Percentiles rank a stretch among this genome's conserved stretches.
These are phyloP conservation scores for Oryza rufipogon DNA, from an alignment of 176 grass and related monocot genomes.

Conservation along the genomic window DNA sequence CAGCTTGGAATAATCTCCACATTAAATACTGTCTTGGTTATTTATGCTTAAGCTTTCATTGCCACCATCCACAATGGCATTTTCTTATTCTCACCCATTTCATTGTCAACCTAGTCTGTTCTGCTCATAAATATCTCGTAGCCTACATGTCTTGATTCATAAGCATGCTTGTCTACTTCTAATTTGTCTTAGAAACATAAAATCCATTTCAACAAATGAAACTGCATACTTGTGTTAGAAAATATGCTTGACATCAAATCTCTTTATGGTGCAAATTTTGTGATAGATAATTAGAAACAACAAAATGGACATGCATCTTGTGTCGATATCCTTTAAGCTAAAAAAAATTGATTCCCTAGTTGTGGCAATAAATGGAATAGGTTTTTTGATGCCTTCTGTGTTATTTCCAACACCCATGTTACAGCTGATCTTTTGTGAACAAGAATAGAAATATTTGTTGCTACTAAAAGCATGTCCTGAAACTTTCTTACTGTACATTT, in stretches of 20 bases:
- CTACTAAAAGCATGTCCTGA: not conserved
- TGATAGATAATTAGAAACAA: constrained; percentile 10
- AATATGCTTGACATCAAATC: not conserved
- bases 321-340: not conserved
- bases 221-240: constrained; percentile 19
- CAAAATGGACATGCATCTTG: constrained; percentile 21
- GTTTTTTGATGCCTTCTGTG: not conserved
- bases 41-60: constrained; percentile 29
- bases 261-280: constrained; percentile 12
- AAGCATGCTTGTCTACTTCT: constrained; percentile 4
- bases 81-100: constrained; percentile 13
- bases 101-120: constrained; percentile 16
- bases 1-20: not conserved
- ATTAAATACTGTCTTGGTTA: constrained; percentile 6
- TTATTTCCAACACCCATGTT: constrained; percentile 4
- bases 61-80: constrained; percentile 2
- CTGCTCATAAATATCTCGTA: not conserved
- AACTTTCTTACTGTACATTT: constrained; percentile 32
- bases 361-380: not conserved
- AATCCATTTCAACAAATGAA: constrained; percentile 12
- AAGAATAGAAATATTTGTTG: not conserved
- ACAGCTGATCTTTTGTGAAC: not conserved
- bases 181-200: not conserved
- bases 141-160: not conserved
- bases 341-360: not conserved